These are phyloP conservation scores for Panus rudis DNA, from an alignment of 768 basidiomycete species.

Conservation along the genomic window DNA sequence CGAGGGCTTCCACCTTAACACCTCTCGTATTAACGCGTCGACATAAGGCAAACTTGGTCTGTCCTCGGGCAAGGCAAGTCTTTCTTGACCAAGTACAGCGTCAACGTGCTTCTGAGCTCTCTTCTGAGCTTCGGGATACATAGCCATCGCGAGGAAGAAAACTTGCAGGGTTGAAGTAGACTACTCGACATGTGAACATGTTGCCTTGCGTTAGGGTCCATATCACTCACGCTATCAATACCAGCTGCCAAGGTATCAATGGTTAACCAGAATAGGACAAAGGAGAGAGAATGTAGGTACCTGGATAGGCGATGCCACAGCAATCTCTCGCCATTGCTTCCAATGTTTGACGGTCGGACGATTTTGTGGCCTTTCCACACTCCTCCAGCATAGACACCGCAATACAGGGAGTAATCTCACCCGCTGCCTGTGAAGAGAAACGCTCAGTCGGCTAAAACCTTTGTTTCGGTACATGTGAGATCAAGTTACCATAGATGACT, in stretches of 20 bases:
- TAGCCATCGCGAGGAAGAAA: conserved; percentile 60
- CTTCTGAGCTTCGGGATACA: conserved; percentile 43
- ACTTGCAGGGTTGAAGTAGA: not conserved
- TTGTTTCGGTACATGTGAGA: not conserved
- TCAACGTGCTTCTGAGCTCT: conserved; percentile 65
- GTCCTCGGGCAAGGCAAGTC: conserved; percentile 53
- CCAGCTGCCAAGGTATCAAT: not conserved
- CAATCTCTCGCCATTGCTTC: not conserved
- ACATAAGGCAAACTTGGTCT: conserved; percentile 45
- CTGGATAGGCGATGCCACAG: not conserved
- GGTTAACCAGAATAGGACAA: not conserved
- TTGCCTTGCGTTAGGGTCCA: not conserved
- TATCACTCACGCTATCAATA: not conserved
- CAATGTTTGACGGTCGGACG: too few species aligned
- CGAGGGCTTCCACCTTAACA: conserved; percentile 41
- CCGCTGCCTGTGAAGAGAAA: not conserved
- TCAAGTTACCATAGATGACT: not conserved
- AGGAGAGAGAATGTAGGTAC: not conserved
- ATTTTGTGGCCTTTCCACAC: not conserved
- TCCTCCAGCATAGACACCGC: not conserved
- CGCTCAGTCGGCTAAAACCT: not conserved
- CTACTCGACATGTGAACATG: not conserved
- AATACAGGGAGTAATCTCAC: not conserved
- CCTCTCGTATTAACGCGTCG: conserved; percentile 45
- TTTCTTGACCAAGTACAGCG: conserved; percentile 39